Percentiles rank a stretch among this genome's conserved stretches.
Evolutionary conservation across 2,329 filamentous ascomycete genomes (phyloP).

Genomic region (Colletotrichum tofieldiae): DNA sequence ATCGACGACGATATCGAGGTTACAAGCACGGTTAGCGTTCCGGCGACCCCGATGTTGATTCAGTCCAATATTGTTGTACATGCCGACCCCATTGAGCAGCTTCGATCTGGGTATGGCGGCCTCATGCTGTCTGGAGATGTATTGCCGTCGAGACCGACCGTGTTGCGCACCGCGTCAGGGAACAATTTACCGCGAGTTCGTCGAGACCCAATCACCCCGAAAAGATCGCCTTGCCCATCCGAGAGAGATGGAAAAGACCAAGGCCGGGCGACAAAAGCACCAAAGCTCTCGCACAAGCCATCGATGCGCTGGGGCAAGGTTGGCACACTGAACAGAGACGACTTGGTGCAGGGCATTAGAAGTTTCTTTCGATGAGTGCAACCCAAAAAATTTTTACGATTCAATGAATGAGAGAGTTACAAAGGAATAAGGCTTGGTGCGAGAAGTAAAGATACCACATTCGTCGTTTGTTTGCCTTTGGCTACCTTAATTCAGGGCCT

Average conservation of each 20-base stretch:
- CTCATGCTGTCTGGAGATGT: background rate
- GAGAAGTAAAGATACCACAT: slow-evolving; percentile 20
- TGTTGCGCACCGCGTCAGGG: slow-evolving; percentile 44
- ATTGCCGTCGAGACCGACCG: slow-evolving; percentile 25
- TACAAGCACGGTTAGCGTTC: slow-evolving; percentile 42
- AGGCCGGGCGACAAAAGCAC: slow-evolving; percentile 22
- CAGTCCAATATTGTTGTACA: slow-evolving; percentile 22
- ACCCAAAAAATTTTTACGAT: background rate
- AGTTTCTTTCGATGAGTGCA: slow-evolving; percentile 60
- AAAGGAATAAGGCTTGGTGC: slow-evolving; percentile 9
- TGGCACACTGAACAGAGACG: slow-evolving; percentile 54
- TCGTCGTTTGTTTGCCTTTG: slow-evolving; percentile 18
- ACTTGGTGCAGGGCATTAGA: slow-evolving; percentile 59
- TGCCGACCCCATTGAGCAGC: slow-evolving; percentile 24
- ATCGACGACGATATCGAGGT: slow-evolving; percentile 48
- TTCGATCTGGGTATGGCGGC: slow-evolving; percentile 6
- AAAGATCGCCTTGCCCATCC: slow-evolving; percentile 45
- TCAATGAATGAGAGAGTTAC: background rate
- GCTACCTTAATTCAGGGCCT: slow-evolving; percentile 23
- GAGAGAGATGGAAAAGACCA: slow-evolving; percentile 52
- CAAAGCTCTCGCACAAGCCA: slow-evolving; percentile 46
- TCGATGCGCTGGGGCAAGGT: slow-evolving; percentile 56
- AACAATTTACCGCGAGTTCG: slow-evolving; percentile 46
- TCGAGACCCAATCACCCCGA: slow-evolving; percentile 39
- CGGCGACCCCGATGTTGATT: slow-evolving; percentile 29